A percentile compares a stretch with the other conserved stretches of the same genome.
phyloP scores from a whole-genome alignment of 148 eudicot genomes.

The Camellia japonica region DNA sequence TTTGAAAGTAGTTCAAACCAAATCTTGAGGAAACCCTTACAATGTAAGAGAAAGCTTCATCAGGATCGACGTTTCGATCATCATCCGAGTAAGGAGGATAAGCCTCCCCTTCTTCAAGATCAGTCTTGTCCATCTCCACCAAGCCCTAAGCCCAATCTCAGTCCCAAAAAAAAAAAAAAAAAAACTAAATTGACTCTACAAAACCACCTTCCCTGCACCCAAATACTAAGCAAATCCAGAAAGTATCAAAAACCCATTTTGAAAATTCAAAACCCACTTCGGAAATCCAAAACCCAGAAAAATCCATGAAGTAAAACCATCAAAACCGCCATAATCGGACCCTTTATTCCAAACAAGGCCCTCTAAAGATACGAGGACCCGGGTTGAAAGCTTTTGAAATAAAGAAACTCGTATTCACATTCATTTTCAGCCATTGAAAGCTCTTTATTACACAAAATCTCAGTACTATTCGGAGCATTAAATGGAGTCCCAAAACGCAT shows the following conservation, averaged over 20 bases:
- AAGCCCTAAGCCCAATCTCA: neutral
- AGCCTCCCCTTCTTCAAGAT: constrained; percentile 45
- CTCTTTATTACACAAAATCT: neutral
- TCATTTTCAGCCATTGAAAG: neutral
- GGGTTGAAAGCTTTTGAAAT: neutral
- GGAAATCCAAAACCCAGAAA: constrained; percentile 70
- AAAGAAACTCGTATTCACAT: neutral
- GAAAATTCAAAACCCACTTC: constrained; percentile 35
- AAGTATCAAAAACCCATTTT: neutral
- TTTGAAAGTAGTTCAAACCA: constrained; percentile 9
- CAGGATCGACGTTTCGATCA: constrained; percentile 49
- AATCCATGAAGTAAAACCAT: constrained; percentile 51
- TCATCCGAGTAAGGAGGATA: constrained; percentile 24
- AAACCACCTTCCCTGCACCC: constrained; percentile 25
- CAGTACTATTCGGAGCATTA: neutral
- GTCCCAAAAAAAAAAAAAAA: constrained; percentile 9
- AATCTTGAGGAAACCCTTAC: constrained; percentile 27
- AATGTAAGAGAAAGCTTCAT: constrained; percentile 42
- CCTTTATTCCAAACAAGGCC: neutral
- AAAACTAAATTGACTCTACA: constrained; percentile 16
- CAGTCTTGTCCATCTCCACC: constrained; percentile 38
- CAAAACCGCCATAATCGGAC: constrained; percentile 41
- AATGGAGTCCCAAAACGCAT: neutral
- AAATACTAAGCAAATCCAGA: constrained; percentile 23
- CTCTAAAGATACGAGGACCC: neutral